phyloP scores from a whole-genome alignment of 2,329 filamentous ascomycete species.

The Nannizziopsis barbatae region DNA sequence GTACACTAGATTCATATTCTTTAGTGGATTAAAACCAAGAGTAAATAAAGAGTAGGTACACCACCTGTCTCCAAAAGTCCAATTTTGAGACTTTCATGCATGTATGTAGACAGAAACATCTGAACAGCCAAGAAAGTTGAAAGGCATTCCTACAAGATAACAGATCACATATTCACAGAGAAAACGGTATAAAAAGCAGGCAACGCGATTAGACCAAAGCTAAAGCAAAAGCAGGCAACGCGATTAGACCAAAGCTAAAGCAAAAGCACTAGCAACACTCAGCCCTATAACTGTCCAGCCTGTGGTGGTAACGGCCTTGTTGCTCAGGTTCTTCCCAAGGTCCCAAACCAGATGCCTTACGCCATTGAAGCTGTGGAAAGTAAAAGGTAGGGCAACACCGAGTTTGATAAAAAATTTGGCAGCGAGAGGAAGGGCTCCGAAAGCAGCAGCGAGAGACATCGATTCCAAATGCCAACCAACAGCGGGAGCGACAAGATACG shows the following conservation, averaged over 20 bases:
- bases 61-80: background rate
- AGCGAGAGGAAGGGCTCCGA: constrained; percentile 49
- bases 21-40: too few relatives aligned
- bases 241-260: constrained; percentile 39
- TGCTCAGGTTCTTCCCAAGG: constrained; percentile 50
- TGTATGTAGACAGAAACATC: background rate
- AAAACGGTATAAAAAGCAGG: constrained; percentile 9
- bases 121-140: background rate
- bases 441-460: constrained; percentile 51
- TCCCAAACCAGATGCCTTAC: constrained; percentile 63
- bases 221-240: constrained; percentile 39
- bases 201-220: constrained; percentile 31
- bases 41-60: background rate
- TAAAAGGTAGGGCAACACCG: constrained; percentile 52
- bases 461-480: constrained; percentile 61
- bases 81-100: background rate
- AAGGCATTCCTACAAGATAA: background rate
- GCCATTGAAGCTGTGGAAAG: constrained; percentile 59
- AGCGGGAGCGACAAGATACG: constrained; percentile 70
- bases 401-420: constrained; percentile 52
- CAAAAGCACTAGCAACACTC: constrained; percentile 40
- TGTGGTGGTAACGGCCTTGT: constrained; percentile 52
- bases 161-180: constrained; percentile 11
- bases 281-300: constrained; percentile 54
- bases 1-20: too few relatives aligned